phyloP scores from a whole-genome alignment of 1,284 basidiomycete species.

The Stereum hirsutum region DNA sequence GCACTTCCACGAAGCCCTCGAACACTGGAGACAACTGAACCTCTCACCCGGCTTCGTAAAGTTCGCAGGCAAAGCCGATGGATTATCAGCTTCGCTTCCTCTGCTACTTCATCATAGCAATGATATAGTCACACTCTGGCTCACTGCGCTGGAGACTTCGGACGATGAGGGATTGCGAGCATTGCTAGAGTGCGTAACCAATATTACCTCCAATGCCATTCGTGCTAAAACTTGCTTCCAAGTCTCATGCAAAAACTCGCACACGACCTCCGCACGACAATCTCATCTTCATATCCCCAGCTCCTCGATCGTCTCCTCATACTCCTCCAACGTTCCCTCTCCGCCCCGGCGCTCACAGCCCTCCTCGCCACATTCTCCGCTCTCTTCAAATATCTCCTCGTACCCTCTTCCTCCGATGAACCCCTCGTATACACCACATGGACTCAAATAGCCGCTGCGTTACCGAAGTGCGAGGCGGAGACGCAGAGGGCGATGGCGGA shows the following conservation, averaged over 20 bases:
- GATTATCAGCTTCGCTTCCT: constrained; percentile 70
- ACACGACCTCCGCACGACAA: constrained; percentile 66
- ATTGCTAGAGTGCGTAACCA: constrained; percentile 55
- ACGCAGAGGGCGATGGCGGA: constrained; percentile 67
- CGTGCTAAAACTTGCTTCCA: constrained; percentile 11
- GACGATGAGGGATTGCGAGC: constrained; percentile 64
- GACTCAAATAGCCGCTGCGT: constrained; percentile 28
- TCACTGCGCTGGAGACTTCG: constrained; percentile 38
- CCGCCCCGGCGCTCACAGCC: constrained; percentile 48
- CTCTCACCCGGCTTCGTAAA: constrained; percentile 68
- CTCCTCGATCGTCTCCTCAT: constrained; percentile 44
- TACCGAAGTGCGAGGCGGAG: constrained; percentile 54
- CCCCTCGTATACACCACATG: constrained; percentile 52
- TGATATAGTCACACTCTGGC: constrained; percentile 57
- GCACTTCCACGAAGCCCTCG: constrained; percentile 60
- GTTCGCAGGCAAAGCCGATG: constrained; percentile 52
- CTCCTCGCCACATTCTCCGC: constrained; percentile 57
- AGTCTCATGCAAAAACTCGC: constrained; percentile 69
- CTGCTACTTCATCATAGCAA: constrained; percentile 76
- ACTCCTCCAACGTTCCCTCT: constrained; percentile 49
- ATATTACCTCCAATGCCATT: constrained; percentile 5
- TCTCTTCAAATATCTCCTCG: constrained; percentile 62
- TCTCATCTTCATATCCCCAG: constrained; percentile 47
- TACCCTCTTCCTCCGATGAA: constrained; percentile 42
- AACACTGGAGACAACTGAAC: constrained; percentile 73